Conservation (phyloP, 2,329 filamentous ascomycete genomes). For the Ophiobolus disseminans region DNA sequence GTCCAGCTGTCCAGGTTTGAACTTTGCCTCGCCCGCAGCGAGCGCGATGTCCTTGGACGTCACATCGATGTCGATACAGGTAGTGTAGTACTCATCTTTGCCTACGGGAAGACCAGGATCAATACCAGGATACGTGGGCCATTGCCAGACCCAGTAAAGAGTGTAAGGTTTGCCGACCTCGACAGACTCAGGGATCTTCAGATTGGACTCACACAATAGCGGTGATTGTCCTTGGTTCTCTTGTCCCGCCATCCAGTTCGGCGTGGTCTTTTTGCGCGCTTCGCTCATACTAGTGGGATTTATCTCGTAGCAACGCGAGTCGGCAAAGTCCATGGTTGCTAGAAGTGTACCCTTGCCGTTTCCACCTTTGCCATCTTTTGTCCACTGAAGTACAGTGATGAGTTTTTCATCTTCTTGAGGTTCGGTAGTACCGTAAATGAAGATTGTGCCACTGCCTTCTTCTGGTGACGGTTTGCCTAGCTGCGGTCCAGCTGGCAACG, state of each 20-base stretch:
- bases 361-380: constrained; percentile 77
- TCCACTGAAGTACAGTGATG: constrained; percentile 79
- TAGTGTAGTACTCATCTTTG: constrained; percentile 66
- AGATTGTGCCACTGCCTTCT: constrained; percentile 54
- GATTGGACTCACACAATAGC: constrained; percentile 81
- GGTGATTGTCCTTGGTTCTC: constrained; percentile 53
- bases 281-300: constrained; percentile 66
- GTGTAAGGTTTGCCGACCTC: constrained; percentile 73
- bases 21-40: constrained; percentile 23
- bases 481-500: constrained; percentile 48
- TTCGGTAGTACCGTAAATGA: constrained; percentile 58
- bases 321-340: constrained; percentile 82
- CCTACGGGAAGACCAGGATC: constrained; percentile 51
- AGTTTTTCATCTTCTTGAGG: constrained; percentile 64
- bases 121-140: constrained; percentile 57
- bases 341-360: constrained; percentile 79
- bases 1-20: constrained; percentile 50
- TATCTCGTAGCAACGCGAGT: constrained; percentile 86
- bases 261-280: constrained; percentile 64
- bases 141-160: constrained; percentile 97
- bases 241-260: constrained; percentile 62
- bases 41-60: constrained; percentile 37
- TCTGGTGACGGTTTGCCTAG: constrained; percentile 51
- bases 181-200: constrained; percentile 74
- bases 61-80: constrained; percentile 63